Evolutionary conservation across 1,284 basidiomycete genomes (phyloP).

Genomic region (Xanthoconium separans): DNA sequence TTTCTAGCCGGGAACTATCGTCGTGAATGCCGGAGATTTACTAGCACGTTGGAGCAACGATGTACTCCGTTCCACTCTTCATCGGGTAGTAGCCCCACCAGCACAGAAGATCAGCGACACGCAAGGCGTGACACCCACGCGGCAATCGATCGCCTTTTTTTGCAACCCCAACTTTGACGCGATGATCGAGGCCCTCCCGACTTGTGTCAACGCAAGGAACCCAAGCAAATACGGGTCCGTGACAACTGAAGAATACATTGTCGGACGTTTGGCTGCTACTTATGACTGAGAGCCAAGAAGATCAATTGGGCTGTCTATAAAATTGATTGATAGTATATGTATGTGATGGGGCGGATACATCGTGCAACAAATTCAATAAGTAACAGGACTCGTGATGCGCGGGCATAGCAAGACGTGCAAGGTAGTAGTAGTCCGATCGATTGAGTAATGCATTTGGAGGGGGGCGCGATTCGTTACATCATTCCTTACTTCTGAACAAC

Average conservation of each 20-base stretch:
- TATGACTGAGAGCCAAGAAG: conserved; percentile 34
- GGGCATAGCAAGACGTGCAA: conserved; percentile 17
- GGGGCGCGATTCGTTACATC: conserved; percentile 1
- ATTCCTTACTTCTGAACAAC: conserved; percentile 59
- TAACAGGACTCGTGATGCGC: conserved; percentile 14
- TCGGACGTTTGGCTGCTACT: conserved; percentile 64
- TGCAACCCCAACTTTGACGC: conserved; percentile 79
- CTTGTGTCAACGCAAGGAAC: conserved; percentile 56
- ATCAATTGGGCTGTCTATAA: conserved; percentile 1
- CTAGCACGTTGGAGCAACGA: conserved; percentile 85
- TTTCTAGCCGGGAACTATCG: conserved; percentile 70
- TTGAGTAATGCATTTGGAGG: conserved; percentile 15
- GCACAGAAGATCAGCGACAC: conserved; percentile 46
- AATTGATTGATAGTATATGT: conserved; percentile 12
- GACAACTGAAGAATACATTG: conserved; percentile 76
- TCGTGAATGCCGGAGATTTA: conserved; percentile 83
- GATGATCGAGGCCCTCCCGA: conserved; percentile 71
- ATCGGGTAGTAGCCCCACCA: conserved; percentile 77
- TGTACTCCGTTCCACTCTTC: conserved; percentile 74
- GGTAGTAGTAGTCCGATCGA: conserved; percentile 19
- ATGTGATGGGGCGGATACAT: conserved; percentile 21
- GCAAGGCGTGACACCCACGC: conserved; percentile 57
- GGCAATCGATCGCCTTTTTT: conserved; percentile 86
- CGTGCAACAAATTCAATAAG: conserved; percentile 28
- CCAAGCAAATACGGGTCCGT: conserved; percentile 57